These are phyloP conservation scores for Globisporangium orthogonon DNA, from an alignment of 352 stramenopile species.

Conservation along the genomic window DNA sequence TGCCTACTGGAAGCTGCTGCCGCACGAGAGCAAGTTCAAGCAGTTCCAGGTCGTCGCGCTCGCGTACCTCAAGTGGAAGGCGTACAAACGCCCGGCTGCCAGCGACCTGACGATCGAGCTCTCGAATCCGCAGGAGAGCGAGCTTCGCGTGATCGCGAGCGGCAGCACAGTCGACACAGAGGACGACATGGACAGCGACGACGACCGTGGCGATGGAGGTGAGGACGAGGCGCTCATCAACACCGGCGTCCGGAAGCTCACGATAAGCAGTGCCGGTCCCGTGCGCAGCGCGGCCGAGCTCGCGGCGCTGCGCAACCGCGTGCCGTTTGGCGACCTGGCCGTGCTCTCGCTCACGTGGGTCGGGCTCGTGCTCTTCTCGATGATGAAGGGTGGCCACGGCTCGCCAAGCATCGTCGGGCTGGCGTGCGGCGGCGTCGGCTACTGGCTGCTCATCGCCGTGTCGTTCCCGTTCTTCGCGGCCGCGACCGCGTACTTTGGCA, in stretches of 20 bases:
- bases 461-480: constrained; percentile 69
- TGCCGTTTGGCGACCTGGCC: constrained; percentile 52
- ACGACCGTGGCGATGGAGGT: constrained; percentile 42
- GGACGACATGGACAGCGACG: constrained; percentile 19
- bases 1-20: constrained; percentile 61
- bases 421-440: constrained; percentile 51
- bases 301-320: constrained; percentile 33
- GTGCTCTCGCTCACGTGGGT: constrained; percentile 79
- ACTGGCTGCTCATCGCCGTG: constrained; percentile 54
- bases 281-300: constrained; percentile 42
- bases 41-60: constrained; percentile 56
- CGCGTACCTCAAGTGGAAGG: constrained; percentile 71
- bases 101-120: constrained; percentile 25
- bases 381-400: constrained; percentile 74
- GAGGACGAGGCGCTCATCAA: constrained; percentile 57
- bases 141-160: constrained; percentile 13
- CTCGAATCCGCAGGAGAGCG: constrained; percentile 31
- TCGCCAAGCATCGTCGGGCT: constrained; percentile 68
- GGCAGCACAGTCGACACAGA: constrained; percentile 21
- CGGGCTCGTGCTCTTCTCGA: constrained; percentile 67
- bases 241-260: constrained; percentile 31
- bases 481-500: constrained; percentile 71
- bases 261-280: constrained; percentile 13
- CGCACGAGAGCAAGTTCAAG: constrained; percentile 61
- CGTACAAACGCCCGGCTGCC: constrained; percentile 33